Percentiles rank a stretch among this genome's conserved stretches.
Conservation (phyloP, 164 flowering plant species). For the Malania oleifera region DNA sequence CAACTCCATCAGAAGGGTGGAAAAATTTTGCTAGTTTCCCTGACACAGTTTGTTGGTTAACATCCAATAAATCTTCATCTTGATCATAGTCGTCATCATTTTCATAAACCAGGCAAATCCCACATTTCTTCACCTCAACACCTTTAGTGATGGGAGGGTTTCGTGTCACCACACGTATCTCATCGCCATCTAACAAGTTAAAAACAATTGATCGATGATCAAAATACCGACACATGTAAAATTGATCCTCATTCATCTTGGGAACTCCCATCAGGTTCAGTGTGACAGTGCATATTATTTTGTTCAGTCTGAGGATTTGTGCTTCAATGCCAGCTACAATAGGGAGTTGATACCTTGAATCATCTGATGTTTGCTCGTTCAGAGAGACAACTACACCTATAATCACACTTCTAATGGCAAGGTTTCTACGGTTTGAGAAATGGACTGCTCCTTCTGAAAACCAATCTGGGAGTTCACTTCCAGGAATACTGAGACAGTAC, state of each 20-base stretch:
- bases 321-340: constrained; percentile 28
- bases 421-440: constrained; percentile 20
- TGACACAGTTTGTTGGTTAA: constrained; percentile 26
- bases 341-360: constrained; percentile 15
- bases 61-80: constrained; percentile 26
- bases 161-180: constrained; percentile 15
- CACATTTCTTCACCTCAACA: constrained; percentile 28
- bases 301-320: constrained; percentile 18
- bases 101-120: constrained; percentile 37
- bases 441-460: constrained; percentile 15
- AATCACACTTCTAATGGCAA: constrained; percentile 23
- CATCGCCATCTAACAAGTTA: constrained; percentile 27
- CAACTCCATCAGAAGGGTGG: constrained; percentile 9
- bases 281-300: constrained; percentile 7
- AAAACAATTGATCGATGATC: constrained; percentile 19
- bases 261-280: constrained; percentile 31
- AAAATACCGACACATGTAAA: constrained; percentile 28
- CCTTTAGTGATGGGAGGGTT: constrained; percentile 16
- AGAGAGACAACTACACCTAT: constrained; percentile 34
- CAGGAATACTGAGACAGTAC: constrained; percentile 27
- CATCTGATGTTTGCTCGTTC: constrained; percentile 16
- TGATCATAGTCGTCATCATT: constrained; percentile 33
- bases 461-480: constrained; percentile 39
- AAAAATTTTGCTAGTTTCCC: constrained; percentile 28
- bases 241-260: constrained; percentile 21